Evolutionary conservation across 2,329 filamentous ascomycete species (phyloP).

Genomic region (Hymenoscyphus repandus): DNA sequence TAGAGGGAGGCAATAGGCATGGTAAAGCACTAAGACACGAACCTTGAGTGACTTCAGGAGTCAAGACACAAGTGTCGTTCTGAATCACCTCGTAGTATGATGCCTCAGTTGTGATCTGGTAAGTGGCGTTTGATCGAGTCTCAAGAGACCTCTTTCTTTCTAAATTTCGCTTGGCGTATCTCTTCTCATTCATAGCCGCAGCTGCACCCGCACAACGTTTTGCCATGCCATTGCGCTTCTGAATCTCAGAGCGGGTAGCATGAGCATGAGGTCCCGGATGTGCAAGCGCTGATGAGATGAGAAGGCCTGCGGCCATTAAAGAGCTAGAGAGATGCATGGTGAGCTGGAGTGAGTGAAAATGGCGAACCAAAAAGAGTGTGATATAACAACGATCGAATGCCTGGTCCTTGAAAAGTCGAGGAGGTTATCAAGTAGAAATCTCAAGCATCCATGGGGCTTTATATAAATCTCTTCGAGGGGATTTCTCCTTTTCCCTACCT

Average conservation of each 20-base stretch:
- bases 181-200: conserved; percentile 21
- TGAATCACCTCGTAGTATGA: conserved; percentile 38
- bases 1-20: no score
- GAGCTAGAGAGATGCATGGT: neutral
- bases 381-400: no score
- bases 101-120: conserved; percentile 37
- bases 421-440: no score
- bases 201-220: conserved; percentile 22
- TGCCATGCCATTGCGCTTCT: conserved; percentile 18
- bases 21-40: no score
- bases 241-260: conserved; percentile 17
- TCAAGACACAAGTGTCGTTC: conserved; percentile 40
- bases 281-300: neutral
- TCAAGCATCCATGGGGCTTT: no score
- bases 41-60: conserved; percentile 43
- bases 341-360: neutral
- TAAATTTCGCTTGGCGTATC: conserved; percentile 19
- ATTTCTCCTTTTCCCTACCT: no score
- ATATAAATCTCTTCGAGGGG: no score
- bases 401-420: no score
- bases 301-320: neutral
- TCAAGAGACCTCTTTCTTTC: conserved; percentile 14
- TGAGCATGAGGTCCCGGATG: conserved; percentile 10
- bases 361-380: no score
- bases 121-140: conserved; percentile 16